Evolutionary conservation across 169 alveolate genomes (phyloP).

Genomic region (Plasmodium falciparum): DNA sequence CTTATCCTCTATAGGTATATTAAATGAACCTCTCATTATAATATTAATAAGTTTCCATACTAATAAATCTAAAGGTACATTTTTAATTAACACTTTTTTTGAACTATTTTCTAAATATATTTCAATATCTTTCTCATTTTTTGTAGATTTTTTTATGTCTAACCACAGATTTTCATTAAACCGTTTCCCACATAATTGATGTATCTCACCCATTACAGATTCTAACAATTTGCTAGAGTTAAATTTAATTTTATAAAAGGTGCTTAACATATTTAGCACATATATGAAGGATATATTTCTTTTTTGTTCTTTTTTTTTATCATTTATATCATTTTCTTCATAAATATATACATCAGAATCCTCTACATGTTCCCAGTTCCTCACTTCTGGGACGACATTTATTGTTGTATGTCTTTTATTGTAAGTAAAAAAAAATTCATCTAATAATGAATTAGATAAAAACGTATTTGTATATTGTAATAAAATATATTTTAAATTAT

Average conservation of each 20-base stretch:
- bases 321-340: slow-evolving; percentile 19
- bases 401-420: slow-evolving; percentile 15
- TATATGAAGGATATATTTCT: slow-evolving; percentile 12
- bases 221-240: slow-evolving; percentile 35
- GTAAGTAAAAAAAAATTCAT: slow-evolving; percentile 64
- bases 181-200: slow-evolving; percentile 26
- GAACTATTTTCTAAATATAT: slow-evolving; percentile 10
- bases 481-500: slow-evolving; percentile 33
- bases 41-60: slow-evolving; percentile 71
- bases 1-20: slow-evolving; percentile 46
- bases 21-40: slow-evolving; percentile 62
- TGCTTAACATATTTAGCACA: slow-evolving; percentile 64
- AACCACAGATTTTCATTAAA: slow-evolving; percentile 19
- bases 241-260: slow-evolving; percentile 53
- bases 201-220: slow-evolving; percentile 9
- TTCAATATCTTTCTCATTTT: slow-evolving; percentile 35
- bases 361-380: not conserved
- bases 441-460: slow-evolving; percentile 45
- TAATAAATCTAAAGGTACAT: slow-evolving; percentile 47
- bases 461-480: slow-evolving; percentile 30
- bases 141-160: slow-evolving; percentile 47
- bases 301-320: slow-evolving; percentile 1
- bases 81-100: slow-evolving; percentile 43
- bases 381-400: not conserved
- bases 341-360: slow-evolving; percentile 28